Percentiles rank a stretch among this genome's conserved stretches.
These are phyloP conservation scores for Westerdykella ornata DNA, from an alignment of 2,329 filamentous ascomycete species.

Conservation along the genomic window DNA sequence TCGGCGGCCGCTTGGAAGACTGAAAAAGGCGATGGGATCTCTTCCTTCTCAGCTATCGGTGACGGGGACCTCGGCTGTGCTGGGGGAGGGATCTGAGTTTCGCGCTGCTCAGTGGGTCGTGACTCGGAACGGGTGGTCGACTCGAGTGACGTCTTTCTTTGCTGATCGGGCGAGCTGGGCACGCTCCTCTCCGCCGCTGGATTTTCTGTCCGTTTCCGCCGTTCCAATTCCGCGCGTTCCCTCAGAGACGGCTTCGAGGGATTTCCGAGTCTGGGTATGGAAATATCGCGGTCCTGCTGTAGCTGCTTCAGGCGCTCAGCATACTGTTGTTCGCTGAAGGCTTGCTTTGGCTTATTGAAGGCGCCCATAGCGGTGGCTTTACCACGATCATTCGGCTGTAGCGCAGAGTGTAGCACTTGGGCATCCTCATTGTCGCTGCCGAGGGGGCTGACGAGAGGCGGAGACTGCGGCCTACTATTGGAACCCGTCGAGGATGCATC, in stretches of 20 bases:
- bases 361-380: constrained; percentile 71
- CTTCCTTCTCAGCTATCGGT: constrained; percentile 23
- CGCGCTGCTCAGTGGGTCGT: not conserved
- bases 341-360: constrained; percentile 65
- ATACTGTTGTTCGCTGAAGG: constrained; percentile 81
- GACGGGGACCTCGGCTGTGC: too few species aligned
- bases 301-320: constrained; percentile 75
- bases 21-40: constrained; percentile 36
- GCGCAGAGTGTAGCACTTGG: constrained; percentile 52
- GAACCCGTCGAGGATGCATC: constrained; percentile 32
- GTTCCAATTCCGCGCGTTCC: constrained; percentile 34
- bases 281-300: constrained; percentile 64
- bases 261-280: constrained; percentile 30
- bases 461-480: constrained; percentile 41
- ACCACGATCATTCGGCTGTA: constrained; percentile 69
- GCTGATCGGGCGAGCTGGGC: not conserved
- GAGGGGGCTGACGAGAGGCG: constrained; percentile 58
- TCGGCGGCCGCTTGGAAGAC: constrained; percentile 43
- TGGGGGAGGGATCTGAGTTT: constrained; percentile 7
- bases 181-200: not conserved
- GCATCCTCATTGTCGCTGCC: constrained; percentile 67
- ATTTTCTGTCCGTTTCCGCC: constrained; percentile 26
- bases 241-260: constrained; percentile 23
- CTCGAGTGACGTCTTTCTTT: not conserved
- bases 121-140: not conserved